Percentiles rank a stretch among this genome's conserved stretches.
Conservation (phyloP, 805 yeast species). For the Brettanomyces naardenensis region DNA sequence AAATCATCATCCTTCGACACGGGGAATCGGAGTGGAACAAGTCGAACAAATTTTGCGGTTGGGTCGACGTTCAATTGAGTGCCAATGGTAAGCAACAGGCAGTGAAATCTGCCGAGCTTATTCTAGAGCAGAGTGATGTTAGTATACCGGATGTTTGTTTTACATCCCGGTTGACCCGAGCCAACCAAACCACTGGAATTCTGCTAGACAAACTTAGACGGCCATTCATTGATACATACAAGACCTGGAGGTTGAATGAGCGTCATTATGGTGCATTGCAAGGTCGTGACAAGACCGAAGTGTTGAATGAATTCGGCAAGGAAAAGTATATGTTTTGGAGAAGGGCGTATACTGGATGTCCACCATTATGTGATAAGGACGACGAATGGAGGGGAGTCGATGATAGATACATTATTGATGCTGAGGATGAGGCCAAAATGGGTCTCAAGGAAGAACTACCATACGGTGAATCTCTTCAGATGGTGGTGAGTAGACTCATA, state of each 20-base stretch:
- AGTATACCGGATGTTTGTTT: slow-evolving; percentile 19
- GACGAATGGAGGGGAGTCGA: slow-evolving; percentile 13
- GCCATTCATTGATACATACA: slow-evolving; percentile 40
- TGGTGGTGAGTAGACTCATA: slow-evolving; percentile 60
- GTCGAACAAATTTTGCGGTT: slow-evolving; percentile 72
- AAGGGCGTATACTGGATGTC: slow-evolving; percentile 71
- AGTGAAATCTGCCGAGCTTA: slow-evolving; percentile 49
- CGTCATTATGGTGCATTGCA: slow-evolving; percentile 81
- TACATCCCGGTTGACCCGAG: slow-evolving; percentile 66
- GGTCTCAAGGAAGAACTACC: slow-evolving; percentile 44
- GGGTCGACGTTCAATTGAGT: slow-evolving; percentile 73
- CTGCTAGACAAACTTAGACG: slow-evolving; percentile 50
- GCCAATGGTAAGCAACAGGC: slow-evolving; percentile 66
- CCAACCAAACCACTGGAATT: slow-evolving; percentile 66
- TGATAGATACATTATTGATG: slow-evolving; percentile 27
- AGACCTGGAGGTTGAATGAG: slow-evolving; percentile 77
- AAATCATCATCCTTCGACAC: slow-evolving; percentile 59
- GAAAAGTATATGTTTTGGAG: slow-evolving; percentile 73
- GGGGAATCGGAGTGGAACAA: slow-evolving; percentile 80
- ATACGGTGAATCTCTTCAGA: slow-evolving; percentile 62
- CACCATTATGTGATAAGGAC: slow-evolving; percentile 37
- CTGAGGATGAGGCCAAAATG: slow-evolving; percentile 30
- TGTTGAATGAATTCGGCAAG: slow-evolving; percentile 58
- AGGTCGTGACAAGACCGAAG: slow-evolving; percentile 65
- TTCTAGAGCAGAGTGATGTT: slow-evolving; percentile 47